Conservation (phyloP, 345 rosid genomes). For the Raphanus sativus region DNA sequence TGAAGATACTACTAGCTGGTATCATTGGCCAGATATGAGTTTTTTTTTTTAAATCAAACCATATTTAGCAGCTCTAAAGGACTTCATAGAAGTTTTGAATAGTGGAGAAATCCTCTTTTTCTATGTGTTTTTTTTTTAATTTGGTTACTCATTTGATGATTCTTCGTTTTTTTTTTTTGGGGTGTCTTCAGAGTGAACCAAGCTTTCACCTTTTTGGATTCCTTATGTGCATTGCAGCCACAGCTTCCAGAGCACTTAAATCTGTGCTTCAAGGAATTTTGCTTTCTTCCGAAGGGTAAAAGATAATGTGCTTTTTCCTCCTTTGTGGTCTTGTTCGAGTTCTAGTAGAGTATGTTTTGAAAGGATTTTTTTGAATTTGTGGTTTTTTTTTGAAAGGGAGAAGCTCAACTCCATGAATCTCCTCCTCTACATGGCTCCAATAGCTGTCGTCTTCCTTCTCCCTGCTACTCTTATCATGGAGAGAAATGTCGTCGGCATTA, state of each 20-base stretch:
- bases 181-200: slow-evolving; percentile 70
- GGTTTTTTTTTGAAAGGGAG: slow-evolving; percentile 61
- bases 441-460: slow-evolving; percentile 87
- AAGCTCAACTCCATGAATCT: slow-evolving; percentile 98
- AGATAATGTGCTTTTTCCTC: slow-evolving; percentile 21
- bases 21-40: neutral
- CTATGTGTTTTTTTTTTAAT: neutral
- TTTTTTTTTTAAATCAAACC: neutral
- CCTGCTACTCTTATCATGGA: slow-evolving; percentile 97
- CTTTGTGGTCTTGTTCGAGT: neutral
- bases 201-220: slow-evolving; percentile 98
- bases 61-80: neutral
- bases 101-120: neutral
- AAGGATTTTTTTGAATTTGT: neutral
- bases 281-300: slow-evolving; percentile 97
- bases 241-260: slow-evolving; percentile 97
- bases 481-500: slow-evolving; percentile 87
- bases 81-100: neutral
- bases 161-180: neutral
- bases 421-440: slow-evolving; percentile 96
- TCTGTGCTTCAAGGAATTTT: slow-evolving; percentile 96
- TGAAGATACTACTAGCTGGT: neutral
- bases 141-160: neutral
- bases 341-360: slow-evolving; percentile 15
- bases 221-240: slow-evolving; percentile 85